Evolutionary conservation across 2,329 filamentous ascomycete genomes (phyloP), one percentile per base, ranked within the genome.

Genomic region (Monosporascus ibericus): DNA sequence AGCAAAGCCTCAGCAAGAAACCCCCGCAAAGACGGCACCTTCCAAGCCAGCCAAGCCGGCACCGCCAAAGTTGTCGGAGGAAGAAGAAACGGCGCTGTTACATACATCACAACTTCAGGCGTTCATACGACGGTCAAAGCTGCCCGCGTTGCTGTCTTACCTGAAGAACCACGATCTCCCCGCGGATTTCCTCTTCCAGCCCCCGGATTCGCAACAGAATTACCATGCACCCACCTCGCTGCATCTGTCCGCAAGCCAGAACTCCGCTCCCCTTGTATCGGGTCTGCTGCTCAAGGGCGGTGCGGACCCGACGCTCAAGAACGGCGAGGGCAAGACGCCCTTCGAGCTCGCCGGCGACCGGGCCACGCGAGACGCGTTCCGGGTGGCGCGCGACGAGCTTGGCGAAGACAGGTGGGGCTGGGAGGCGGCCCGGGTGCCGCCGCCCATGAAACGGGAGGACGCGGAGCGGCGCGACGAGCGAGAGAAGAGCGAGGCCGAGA

Each of bases 101-200:
- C 92, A 99, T 67, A 96, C 92, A 0, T 84, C 87, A 1, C 94
- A 99, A 65, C 77, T 99, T 0, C 90, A 94, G 63, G 87, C 90
- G 1, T 79, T 97, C 25, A 88, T 96, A 54, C 87, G 90, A 46
- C 87, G 94, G 42, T 95, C 90, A 2, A 97, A 96, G 69, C 82
- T 94, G 0, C 92, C 94, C 0, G 90, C 88, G 0, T 73, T 99
- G 2, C 76, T 96, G 17, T 85, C 88, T 1, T 99, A 97, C 66
- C 75, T 99, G 6, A 82, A 84, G 56, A 86, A 80, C 55, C 95
- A 96, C 70, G 74, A 75, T 3, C 74, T 97, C 9, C 73, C 81
- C 1, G 66, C 88, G 0, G 79, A 87, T 53, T 96, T 95, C 65
- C 75, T 73, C 24, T 96, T 97, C 67, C 77, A 85, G 51, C 91